Evolutionary conservation across 2,329 filamentous ascomycete genomes (phyloP), one percentile per base, ranked within the genome.

Genomic region (Trichoderma koningiopsis): DNA sequence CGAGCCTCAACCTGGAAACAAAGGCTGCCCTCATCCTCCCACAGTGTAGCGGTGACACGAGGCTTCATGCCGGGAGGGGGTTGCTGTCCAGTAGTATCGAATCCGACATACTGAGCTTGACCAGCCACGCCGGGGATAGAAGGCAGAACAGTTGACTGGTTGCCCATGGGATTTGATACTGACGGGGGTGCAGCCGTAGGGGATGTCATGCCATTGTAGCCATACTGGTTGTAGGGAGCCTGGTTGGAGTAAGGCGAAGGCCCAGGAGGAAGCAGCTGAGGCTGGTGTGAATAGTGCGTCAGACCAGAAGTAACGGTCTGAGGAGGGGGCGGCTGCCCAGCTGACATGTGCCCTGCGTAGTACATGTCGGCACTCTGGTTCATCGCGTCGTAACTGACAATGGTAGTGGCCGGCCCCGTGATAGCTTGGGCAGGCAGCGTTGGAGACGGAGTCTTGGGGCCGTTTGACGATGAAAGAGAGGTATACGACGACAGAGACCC

Each of bases 1-100:
- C 96, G 91, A 4, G 96, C 95, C 80, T 98, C 96, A 1, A 98
- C 96, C 79, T 98, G 96, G 78, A 98, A 99, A 82, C 96, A 99
- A 35, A 98, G 84, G 77, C 94, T 98, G 40, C 96, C 96, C 78
- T 99, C 96, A 74, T 99, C 96, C 83, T 98, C 96, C 96, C 96
- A 99, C 29, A 99, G 81, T 0, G 96, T 99, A 10, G 96, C 96
- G 5, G 96, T 98, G 33, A 99, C 96, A 71, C 95, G 87, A 24
- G 96, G 96, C 83, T 98, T 98, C 89, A 97, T 96, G 35, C 95
- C 95, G 3, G 92, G 92, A 10, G 96, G 96, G 22, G 94, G 92
- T 70, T 97, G 83, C 79, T 98, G 96, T 10, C 96, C 96, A n/a
- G 93, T 96, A 8, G 90, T 91, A 78, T 98, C 96, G 73, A 88